Conservation (phyloP, 495 filamentous ascomycete genomes). For the Talaromyces trachyspermus region DNA sequence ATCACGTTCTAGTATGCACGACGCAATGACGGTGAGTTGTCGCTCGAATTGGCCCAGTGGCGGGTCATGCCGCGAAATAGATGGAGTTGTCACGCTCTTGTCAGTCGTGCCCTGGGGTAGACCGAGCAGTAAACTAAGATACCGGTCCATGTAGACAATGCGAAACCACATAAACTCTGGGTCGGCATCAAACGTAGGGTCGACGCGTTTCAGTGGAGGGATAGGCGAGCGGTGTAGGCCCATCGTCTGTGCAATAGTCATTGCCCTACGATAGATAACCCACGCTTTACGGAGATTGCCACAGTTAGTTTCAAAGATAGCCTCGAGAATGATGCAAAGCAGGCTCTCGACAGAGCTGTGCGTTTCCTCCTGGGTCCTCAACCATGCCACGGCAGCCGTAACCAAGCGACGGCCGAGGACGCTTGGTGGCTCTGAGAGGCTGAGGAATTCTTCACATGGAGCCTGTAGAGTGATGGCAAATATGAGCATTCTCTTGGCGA, state of each 20-base stretch:
- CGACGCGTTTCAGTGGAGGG: constrained; percentile 1
- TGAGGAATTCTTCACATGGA: background rate
- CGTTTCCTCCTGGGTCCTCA: background rate
- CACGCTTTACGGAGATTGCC: constrained; percentile 38
- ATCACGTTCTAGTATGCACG: constrained; percentile 3
- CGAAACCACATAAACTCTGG: constrained; percentile 1
- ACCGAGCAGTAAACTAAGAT: background rate
- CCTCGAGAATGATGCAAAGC: constrained; percentile 37
- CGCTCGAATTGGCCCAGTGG: constrained; percentile 1
- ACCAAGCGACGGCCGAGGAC: background rate
- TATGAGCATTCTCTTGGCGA: background rate
- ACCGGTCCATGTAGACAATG: constrained; percentile 1
- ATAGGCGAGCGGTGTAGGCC: constrained; percentile 1
- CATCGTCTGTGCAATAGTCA: background rate
- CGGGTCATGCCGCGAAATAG: background rate
- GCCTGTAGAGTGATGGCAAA: background rate
- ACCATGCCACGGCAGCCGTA: constrained; percentile 2
- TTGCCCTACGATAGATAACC: constrained; percentile 31
- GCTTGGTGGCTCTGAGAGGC: background rate
- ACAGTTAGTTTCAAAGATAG: constrained; percentile 30
- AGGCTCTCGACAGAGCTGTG: constrained; percentile 35
- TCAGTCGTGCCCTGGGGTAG: background rate
- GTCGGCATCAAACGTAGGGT: background rate
- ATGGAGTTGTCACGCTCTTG: background rate
- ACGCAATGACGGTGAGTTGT: constrained; percentile 4